Evolutionary conservation across 1,284 basidiomycete genomes (phyloP).

Genomic region (Cutaneotrichosporon curvatum): DNA sequence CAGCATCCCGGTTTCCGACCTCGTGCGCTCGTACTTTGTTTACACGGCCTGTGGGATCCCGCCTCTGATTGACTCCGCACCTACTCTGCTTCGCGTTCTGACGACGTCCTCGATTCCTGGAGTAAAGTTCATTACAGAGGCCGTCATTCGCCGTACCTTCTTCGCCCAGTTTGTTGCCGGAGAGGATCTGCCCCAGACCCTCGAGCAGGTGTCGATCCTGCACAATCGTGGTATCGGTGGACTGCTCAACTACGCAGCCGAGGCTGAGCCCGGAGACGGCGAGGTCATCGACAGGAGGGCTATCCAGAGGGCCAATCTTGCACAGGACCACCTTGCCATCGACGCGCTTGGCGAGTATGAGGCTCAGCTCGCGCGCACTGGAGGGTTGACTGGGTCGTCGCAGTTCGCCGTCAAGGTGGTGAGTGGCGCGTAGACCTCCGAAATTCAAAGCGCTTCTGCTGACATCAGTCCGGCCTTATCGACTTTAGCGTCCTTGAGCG

Average conservation of each 20-base stretch:
- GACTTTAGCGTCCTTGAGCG: slow-evolving; percentile 42
- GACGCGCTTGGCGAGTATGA: slow-evolving; percentile 75
- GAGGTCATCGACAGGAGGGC: not conserved
- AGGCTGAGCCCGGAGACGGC: slow-evolving; percentile 2
- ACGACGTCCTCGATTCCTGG: slow-evolving; percentile 57
- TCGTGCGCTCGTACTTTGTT: slow-evolving; percentile 67
- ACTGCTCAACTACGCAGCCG: slow-evolving; percentile 2
- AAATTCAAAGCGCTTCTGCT: not conserved
- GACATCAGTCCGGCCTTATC: slow-evolving; percentile 40
- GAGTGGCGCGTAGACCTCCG: slow-evolving; percentile 23
- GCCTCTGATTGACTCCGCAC: slow-evolving; percentile 67
- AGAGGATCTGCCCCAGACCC: slow-evolving; percentile 60
- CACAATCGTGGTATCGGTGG: not conserved
- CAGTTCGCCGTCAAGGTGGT: slow-evolving; percentile 79
- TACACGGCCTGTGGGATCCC: slow-evolving; percentile 74
- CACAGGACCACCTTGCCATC: slow-evolving; percentile 60
- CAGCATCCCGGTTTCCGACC: slow-evolving; percentile 31
- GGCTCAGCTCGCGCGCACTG: slow-evolving; percentile 44
- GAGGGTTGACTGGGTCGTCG: slow-evolving; percentile 51
- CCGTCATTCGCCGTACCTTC: slow-evolving; percentile 71
- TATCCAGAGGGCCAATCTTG: slow-evolving; percentile 36
- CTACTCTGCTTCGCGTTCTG: slow-evolving; percentile 58
- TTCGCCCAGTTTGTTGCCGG: slow-evolving; percentile 80
- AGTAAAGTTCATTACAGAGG: slow-evolving; percentile 60
- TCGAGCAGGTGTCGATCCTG: not conserved